Percentiles rank a stretch among this genome's conserved stretches.
Conservation (phyloP, 306 rosid genomes). For the Casuarina cunninghamiana region DNA sequence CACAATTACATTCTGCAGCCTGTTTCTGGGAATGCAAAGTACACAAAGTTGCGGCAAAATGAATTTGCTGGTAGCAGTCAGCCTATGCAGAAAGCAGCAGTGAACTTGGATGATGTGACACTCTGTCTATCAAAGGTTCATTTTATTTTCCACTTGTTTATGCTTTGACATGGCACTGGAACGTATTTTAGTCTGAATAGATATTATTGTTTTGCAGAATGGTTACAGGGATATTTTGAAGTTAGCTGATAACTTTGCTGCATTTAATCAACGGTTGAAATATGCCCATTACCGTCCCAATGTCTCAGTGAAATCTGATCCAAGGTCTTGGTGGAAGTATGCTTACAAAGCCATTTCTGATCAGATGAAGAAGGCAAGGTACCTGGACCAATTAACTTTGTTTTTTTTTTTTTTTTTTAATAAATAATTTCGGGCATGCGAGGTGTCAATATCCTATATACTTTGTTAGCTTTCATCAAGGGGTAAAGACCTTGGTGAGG, state of each 20-base stretch:
- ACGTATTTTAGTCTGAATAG: conserved; percentile 16
- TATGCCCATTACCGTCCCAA: conserved; percentile 92
- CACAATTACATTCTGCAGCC: conserved; percentile 86
- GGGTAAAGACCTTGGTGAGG: neutral
- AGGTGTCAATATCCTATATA: neutral
- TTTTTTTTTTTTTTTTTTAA: neutral
- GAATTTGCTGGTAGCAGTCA: conserved; percentile 64
- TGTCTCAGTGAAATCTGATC: conserved; percentile 68
- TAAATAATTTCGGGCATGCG: neutral
- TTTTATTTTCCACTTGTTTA: conserved; percentile 15
- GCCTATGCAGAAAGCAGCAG: conserved; percentile 85
- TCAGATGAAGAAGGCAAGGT: conserved; percentile 95
- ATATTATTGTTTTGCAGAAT: conserved; percentile 54
- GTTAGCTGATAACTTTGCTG: conserved; percentile 87
- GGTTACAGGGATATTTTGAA: conserved; percentile 83
- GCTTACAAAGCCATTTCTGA: conserved; percentile 81
- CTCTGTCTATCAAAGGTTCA: conserved; percentile 85
- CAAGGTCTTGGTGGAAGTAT: conserved; percentile 91
- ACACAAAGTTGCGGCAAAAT: conserved; percentile 62
- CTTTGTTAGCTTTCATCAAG: neutral
- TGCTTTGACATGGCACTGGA: conserved; percentile 15
- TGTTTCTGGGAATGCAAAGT: conserved; percentile 83
- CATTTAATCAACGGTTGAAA: conserved; percentile 88
- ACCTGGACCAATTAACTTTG: conserved; percentile 16
- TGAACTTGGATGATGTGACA: conserved; percentile 94